These are phyloP conservation scores for Medicago arabica DNA, from an alignment of 306 rosid species.

Conservation along the genomic window DNA sequence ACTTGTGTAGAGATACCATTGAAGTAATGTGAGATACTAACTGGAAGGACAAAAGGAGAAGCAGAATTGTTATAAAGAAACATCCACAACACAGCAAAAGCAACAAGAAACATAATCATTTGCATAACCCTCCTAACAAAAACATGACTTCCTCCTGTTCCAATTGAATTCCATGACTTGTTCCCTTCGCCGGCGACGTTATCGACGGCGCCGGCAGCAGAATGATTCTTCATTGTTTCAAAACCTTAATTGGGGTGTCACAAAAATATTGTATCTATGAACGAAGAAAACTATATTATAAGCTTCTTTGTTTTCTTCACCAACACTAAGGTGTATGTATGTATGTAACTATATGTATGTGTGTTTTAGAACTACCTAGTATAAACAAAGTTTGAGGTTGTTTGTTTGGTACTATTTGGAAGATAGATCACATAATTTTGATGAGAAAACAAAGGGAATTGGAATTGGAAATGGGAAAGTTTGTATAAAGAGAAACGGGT, in stretches of 20 bases:
- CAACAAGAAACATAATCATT: constrained; percentile 38
- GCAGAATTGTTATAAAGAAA: constrained; percentile 44
- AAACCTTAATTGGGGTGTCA: constrained; percentile 7
- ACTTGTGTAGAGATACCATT: constrained; percentile 35
- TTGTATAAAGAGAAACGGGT: constrained; percentile 10
- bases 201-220: neutral
- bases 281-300: neutral
- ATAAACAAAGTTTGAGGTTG: constrained; percentile 23
- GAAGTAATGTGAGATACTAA: constrained; percentile 39
- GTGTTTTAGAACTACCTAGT: neutral
- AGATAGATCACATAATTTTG: constrained; percentile 12
- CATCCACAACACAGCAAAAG: constrained; percentile 42
- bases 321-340: neutral
- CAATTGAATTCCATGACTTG: constrained; percentile 35
- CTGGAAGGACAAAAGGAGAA: constrained; percentile 46
- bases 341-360: neutral
- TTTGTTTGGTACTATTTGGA: constrained; percentile 4
- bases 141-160: constrained; percentile 29
- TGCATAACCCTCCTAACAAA: constrained; percentile 29
- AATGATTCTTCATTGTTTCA: constrained; percentile 43
- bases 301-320: constrained; percentile 45
- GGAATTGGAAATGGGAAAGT: constrained; percentile 28
- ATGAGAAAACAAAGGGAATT: neutral
- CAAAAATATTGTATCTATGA: constrained; percentile 2
- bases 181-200: neutral